phyloP scores from a whole-genome alignment of 768 basidiomycete species.

The Melanogaster broomeanus region DNA sequence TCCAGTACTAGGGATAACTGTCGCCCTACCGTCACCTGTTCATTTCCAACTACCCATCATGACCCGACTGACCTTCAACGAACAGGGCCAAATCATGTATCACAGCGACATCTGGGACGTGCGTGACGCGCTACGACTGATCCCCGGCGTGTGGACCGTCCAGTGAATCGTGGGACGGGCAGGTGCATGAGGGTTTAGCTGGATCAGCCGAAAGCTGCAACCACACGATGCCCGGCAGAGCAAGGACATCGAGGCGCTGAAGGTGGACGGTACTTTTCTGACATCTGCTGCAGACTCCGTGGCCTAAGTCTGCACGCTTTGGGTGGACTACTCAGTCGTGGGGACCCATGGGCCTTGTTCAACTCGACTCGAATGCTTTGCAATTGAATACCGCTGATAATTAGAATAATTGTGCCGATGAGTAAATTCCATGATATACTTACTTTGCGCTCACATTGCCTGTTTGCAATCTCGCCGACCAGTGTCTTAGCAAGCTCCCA shows the following conservation, averaged over 20 bases:
- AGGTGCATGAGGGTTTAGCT: constrained; percentile 57
- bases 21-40: constrained; percentile 68
- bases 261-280: constrained; percentile 12
- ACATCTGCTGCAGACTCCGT: constrained; percentile 4
- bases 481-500: constrained; percentile 21
- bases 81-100: constrained; percentile 75
- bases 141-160: constrained; percentile 66
- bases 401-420: not conserved
- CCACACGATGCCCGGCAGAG: constrained; percentile 5
- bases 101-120: constrained; percentile 85
- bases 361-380: too few species aligned
- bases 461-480: not conserved
- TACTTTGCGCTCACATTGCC: not conserved
- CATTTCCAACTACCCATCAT: constrained; percentile 72
- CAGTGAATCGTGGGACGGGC: constrained; percentile 72
- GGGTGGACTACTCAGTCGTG: too few species aligned
- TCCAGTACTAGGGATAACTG: constrained; percentile 56
- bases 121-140: constrained; percentile 70
- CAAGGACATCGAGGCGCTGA: not conserved
- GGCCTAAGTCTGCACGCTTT: too few species aligned
- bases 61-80: constrained; percentile 77
- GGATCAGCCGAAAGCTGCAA: constrained; percentile 24
- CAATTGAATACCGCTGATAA: constrained; percentile 14
- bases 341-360: constrained; percentile 10
- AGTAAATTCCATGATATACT: not conserved